Conservation (phyloP, 2,329 filamentous ascomycete genomes). For the Cylindrodendrum hubeiense region DNA sequence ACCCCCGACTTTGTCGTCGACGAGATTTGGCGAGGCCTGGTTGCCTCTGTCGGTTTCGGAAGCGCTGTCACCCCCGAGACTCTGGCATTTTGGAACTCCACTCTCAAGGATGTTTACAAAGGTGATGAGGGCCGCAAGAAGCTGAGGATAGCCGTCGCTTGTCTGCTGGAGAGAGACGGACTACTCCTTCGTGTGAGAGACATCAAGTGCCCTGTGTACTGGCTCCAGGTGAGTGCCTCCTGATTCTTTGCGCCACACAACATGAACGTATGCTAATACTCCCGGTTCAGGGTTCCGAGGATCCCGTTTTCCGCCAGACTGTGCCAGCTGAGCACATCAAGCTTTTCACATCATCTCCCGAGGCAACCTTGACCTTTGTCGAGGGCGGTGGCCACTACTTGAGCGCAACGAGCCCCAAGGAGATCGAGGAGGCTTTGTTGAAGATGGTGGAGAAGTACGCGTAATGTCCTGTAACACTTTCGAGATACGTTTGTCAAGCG, state of each 20-base stretch:
- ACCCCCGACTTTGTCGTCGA: conserved; percentile 62
- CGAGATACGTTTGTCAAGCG: neutral
- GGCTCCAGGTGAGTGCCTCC: conserved; percentile 59
- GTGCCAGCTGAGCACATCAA: conserved; percentile 63
- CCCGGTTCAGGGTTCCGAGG: conserved; percentile 56
- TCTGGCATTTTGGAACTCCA: conserved; percentile 59
- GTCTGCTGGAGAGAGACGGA: conserved; percentile 61
- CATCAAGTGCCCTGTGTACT: conserved; percentile 64
- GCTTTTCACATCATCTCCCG: conserved; percentile 60
- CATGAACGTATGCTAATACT: conserved; percentile 14
- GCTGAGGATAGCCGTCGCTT: conserved; percentile 59
- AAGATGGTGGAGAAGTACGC: conserved; percentile 54
- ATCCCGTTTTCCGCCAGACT: conserved; percentile 56
- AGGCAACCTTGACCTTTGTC: conserved; percentile 57
- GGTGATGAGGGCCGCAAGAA: conserved; percentile 64
- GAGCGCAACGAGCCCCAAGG: conserved; percentile 61
- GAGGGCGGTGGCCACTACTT: conserved; percentile 63
- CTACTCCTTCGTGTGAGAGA: conserved; percentile 59
- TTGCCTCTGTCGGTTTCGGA: conserved; percentile 60
- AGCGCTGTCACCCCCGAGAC: conserved; percentile 51
- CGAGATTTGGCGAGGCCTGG: conserved; percentile 59
- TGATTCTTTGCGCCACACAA: neutral
- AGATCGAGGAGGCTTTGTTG: conserved; percentile 59
- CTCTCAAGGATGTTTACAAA: conserved; percentile 59
- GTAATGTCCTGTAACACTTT: conserved; percentile 39